Evolutionary conservation across 169 alveolate species (phyloP).

Genomic region (Plasmodium knowlesi): DNA sequence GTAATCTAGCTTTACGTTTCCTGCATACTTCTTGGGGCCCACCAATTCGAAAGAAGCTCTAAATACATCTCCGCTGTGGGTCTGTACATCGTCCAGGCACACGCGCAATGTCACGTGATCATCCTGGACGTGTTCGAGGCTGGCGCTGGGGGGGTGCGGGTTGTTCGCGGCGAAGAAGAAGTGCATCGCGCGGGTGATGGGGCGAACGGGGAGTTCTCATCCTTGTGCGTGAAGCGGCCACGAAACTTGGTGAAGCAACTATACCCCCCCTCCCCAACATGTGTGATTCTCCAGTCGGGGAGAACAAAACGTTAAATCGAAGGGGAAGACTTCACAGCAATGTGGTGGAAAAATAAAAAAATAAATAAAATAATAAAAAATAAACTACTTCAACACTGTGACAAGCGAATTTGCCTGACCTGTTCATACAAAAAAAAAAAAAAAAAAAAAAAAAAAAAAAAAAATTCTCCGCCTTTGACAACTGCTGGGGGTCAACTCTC

Average conservation of each 20-base stretch:
- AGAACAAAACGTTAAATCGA: not conserved
- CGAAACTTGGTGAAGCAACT: not conserved
- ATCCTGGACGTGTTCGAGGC: not conserved
- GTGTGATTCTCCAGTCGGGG: not conserved
- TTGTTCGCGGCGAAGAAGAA: conserved; percentile 18
- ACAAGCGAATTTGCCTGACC: not conserved
- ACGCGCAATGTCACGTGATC: conserved; percentile 13
- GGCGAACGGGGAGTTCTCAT: not conserved
- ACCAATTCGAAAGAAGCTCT: conserved; percentile 19
- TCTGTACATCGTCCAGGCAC: conserved; percentile 18
- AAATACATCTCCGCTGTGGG: conserved; percentile 42
- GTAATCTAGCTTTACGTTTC: conserved; percentile 24
- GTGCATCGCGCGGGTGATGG: not conserved
- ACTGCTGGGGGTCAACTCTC: not conserved
- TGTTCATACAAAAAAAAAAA: no score
- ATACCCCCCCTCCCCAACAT: not conserved
- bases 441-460: no score
- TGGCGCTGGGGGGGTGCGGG: not conserved
- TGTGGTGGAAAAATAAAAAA: not conserved
- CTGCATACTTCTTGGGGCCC: conserved; percentile 18
- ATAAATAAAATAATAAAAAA: no score
- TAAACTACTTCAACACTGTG: not conserved
- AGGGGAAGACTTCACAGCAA: not conserved
- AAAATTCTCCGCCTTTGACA: not conserved
- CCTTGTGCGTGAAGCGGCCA: not conserved